A percentile compares a stretch with the other conserved stretches of the same genome.
Conservation (phyloP, 75 land plant species). For the Cryptomeria japonica region DNA sequence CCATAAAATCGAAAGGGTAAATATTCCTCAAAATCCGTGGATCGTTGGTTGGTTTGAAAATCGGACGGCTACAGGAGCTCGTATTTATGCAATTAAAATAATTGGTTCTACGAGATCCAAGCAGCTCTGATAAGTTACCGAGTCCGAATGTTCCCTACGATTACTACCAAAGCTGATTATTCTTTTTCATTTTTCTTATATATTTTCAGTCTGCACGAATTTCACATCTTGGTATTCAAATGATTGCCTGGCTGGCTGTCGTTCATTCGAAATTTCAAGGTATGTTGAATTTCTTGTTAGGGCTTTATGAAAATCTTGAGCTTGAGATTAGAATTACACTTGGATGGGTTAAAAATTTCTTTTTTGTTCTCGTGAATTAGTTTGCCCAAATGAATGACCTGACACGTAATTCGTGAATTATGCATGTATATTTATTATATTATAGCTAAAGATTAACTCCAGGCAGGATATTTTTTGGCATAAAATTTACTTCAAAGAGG, state of each 20-base stretch:
- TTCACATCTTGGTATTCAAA: neutral
- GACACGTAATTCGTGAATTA: no score
- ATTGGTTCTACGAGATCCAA: neutral
- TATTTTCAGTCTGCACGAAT: neutral
- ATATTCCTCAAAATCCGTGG: neutral
- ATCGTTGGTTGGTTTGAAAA: neutral
- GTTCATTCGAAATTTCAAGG: neutral
- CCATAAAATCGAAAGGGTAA: neutral
- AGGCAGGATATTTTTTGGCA: neutral
- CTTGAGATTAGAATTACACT: no score
- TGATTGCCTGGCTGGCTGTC: neutral
- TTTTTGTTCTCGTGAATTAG: no score
- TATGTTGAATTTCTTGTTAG: neutral
- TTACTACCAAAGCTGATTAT: neutral
- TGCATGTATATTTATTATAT: neutral
- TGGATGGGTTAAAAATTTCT: no score
- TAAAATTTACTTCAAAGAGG: neutral
- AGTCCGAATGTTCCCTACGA: neutral
- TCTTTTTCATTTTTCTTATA: no score
- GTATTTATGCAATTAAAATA: neutral
- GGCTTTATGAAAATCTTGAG: no score
- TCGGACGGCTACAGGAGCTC: neutral
- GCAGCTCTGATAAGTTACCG: neutral
- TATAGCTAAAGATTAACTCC: neutral
- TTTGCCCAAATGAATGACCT: no score